These are phyloP conservation scores for Boletus tylopilopsis DNA, from an alignment of 768 basidiomycete species.

Conservation along the genomic window DNA sequence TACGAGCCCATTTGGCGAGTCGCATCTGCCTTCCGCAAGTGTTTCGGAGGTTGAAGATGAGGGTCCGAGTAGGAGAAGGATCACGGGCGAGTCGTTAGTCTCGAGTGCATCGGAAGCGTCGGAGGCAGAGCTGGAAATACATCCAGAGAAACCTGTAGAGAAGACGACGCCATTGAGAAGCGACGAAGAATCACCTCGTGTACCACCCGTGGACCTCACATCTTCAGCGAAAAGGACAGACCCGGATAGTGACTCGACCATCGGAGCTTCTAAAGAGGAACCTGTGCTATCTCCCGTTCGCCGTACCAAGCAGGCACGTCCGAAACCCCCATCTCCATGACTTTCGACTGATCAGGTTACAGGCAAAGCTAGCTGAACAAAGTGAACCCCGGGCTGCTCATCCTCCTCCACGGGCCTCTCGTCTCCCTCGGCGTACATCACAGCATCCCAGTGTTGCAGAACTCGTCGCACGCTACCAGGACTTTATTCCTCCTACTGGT, in stretches of 20 bases:
- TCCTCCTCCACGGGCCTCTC: conserved; percentile 42
- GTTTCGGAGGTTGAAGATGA: conserved; percentile 76
- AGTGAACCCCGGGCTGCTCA: conserved; percentile 13
- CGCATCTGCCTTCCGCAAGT: conserved; percentile 56
- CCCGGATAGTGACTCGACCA: conserved; percentile 81
- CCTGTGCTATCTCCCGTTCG: conserved; percentile 13
- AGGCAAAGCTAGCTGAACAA: conserved; percentile 25
- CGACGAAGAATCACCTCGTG: conserved; percentile 14
- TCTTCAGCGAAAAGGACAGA: conserved; percentile 45
- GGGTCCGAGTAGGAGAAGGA: conserved; percentile 39
- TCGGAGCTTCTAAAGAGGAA: conserved; percentile 49
- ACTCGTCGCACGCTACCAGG: conserved; percentile 77
- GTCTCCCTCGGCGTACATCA: conserved; percentile 56
- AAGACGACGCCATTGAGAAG: conserved; percentile 14
- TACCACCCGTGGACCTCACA: conserved; percentile 9
- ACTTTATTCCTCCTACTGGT: conserved; percentile 68
- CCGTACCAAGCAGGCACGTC: conserved; percentile 27
- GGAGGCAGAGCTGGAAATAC: conserved; percentile 51
- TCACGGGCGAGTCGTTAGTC: conserved; percentile 51
- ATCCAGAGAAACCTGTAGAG: conserved; percentile 20
- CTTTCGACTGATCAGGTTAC: conserved; percentile 8
- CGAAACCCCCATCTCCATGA: background rate
- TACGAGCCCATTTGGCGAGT: conserved; percentile 49
- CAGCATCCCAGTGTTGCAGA: conserved; percentile 76
- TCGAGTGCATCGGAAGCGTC: conserved; percentile 74